Base-by-base conservation (phyloP, 2,329 filamentous ascomycete species). In the Xylaria sp. region DNA sequence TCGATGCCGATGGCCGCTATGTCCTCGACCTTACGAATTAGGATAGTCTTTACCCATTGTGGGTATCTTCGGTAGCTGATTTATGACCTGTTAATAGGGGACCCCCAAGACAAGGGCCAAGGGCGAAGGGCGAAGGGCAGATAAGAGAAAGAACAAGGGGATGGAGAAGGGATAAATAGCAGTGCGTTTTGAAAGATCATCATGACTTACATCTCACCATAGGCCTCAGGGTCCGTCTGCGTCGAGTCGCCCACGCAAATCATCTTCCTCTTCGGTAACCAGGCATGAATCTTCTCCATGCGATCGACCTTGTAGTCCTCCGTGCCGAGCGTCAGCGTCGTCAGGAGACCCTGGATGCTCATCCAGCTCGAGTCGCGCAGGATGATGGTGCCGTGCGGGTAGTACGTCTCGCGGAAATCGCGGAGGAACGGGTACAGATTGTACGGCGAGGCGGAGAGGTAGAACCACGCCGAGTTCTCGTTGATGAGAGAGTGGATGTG, bases 371-470 rank as follows among this genome's bases (percentile, higher is more conserved):
- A 90, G 76, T 98, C 94, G 48, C 95, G 91, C 7, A 98, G 87
- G 44, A 98, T 89, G 71, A 98, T 86, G 28, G 93, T 93, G 12
- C 95, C 95, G 2, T 86, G 87, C 0, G 92, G 92, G 77, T 91
- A 98, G 80, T 92, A 82, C 1, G 85, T 78, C 63, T 90, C 82
- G 44, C 94, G 86, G 81, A 98, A 98, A 0, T 85, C 80, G 65
- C 87, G 90, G 28, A 98, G 86, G 81, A 98, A 96, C 0, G 93
- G 92, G 77, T 98, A 98, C 10, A 98, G 87, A 75, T 97, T 97
- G 84, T 98, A 98, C 0, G 95, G 95, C 0, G 94, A 97, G 0
- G 95, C 94, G 0, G 93, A 97, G 56, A 98, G 87, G 80, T 98
- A 98, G 84, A 97, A 97, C 87, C 93, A 97, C 0, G 94, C 88